These are phyloP conservation scores for Fusarium euwallaceae DNA, from an alignment of 2,329 filamentous ascomycete genomes.

Conservation along the genomic window DNA sequence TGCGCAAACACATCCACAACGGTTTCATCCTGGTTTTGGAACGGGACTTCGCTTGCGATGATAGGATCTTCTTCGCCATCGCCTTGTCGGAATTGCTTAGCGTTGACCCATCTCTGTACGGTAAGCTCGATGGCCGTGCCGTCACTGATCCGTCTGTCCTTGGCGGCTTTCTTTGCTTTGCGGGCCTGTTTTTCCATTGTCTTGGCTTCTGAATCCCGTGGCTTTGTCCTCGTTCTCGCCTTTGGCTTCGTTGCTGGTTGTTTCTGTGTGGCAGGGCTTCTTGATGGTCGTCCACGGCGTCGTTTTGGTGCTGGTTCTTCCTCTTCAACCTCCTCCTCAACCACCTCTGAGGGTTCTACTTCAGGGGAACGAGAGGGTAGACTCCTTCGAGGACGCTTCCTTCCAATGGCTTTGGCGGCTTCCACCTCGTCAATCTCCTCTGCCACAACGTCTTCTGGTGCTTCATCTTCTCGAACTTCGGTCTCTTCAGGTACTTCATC, in stretches of 20 bases:
- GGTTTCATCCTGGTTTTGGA: conserved; percentile 69
- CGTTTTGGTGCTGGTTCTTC: conserved; percentile 55
- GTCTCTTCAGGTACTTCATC: conserved; percentile 40
- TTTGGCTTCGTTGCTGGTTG: conserved; percentile 50
- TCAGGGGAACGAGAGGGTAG: conserved; percentile 57
- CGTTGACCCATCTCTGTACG: conserved; percentile 70
- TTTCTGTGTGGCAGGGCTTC: conserved; percentile 59
- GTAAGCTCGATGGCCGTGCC: conserved; percentile 64
- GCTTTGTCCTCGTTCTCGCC: conserved; percentile 21
- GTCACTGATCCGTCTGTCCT: conserved; percentile 41
- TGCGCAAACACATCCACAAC: conserved; percentile 73
- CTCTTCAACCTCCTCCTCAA: conserved; percentile 45
- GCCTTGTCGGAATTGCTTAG: conserved; percentile 56
- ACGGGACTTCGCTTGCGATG: conserved; percentile 66
- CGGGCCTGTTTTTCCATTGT: conserved; percentile 32
- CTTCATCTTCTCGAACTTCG: conserved; percentile 38
- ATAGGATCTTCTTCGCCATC: conserved; percentile 59
- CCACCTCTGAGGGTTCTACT: conserved; percentile 53
- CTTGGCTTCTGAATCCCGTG: conserved; percentile 40
- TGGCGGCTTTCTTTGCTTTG: conserved; percentile 40
- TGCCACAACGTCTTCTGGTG: conserved; percentile 47
- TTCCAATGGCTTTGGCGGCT: conserved; percentile 57
- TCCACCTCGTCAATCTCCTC: conserved; percentile 60
- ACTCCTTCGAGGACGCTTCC: conserved; percentile 59
- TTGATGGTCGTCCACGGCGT: conserved; percentile 51